Percentiles rank a stretch among this genome's conserved stretches.
Conservation (phyloP, 768 basidiomycete genomes). For the Psilocybe cubensis region DNA sequence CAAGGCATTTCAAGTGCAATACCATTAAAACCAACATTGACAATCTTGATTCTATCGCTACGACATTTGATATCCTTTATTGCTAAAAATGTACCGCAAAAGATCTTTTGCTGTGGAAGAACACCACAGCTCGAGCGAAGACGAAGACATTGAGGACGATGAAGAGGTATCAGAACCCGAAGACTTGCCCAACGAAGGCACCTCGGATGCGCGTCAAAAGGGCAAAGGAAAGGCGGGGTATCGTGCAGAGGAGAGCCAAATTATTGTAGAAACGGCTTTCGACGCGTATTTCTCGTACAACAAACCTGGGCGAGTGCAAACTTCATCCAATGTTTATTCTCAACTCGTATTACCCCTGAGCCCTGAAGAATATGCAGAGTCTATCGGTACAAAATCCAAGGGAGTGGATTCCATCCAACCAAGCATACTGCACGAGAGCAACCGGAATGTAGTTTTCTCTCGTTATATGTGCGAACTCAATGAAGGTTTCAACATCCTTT, state of each 20-base stretch:
- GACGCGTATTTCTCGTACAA: constrained; percentile 84
- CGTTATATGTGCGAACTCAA: constrained; percentile 73
- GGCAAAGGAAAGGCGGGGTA: constrained; percentile 24
- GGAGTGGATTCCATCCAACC: constrained; percentile 36
- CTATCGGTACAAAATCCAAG: constrained; percentile 35
- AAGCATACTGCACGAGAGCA: constrained; percentile 32
- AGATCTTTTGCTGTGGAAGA: constrained; percentile 1
- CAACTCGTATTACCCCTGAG: constrained; percentile 71
- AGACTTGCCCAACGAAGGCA: constrained; percentile 11
- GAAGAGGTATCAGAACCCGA: constrained; percentile 22
- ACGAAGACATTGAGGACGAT: constrained; percentile 21
- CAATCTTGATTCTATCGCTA: too few species aligned
- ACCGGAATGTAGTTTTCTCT: constrained; percentile 47
- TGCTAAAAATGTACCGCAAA: not conserved
- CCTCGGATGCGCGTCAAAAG: constrained; percentile 19
- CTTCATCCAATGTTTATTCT: constrained; percentile 83
- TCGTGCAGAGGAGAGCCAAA: constrained; percentile 23
- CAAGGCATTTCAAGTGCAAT: too few species aligned
- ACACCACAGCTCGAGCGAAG: constrained; percentile 13
- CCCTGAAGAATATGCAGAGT: constrained; percentile 59
- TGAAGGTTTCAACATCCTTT: constrained; percentile 86
- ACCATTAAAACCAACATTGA: too few species aligned
- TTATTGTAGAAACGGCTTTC: constrained; percentile 70
- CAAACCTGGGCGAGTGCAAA: constrained; percentile 60
- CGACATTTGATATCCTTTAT: too few species aligned